Evolutionary conservation across 202 grass and related monocot species (phyloP).

Genomic region (Panicum hallii): DNA sequence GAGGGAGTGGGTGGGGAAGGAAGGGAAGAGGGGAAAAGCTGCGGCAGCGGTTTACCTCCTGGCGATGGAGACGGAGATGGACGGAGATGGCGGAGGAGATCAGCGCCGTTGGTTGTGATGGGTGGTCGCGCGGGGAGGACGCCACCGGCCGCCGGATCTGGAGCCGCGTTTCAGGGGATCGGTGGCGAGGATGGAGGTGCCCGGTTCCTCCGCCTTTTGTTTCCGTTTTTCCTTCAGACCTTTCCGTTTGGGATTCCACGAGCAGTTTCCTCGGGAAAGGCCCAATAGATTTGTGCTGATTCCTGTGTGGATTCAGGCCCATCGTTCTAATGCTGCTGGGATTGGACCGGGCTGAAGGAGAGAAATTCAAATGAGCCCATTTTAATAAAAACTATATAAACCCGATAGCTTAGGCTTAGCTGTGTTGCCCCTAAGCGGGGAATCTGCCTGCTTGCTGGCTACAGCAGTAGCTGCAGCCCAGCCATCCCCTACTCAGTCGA

Average conservation of each 20-base stretch:
- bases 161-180: conserved; percentile 3
- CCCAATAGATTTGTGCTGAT: too few species aligned
- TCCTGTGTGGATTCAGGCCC: not conserved
- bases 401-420: too few species aligned
- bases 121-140: conserved; percentile 9
- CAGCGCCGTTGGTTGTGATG: conserved; percentile 58
- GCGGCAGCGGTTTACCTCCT: conserved; percentile 31
- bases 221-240: too few species aligned
- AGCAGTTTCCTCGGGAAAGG: not conserved
- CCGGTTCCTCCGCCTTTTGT: not conserved
- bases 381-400: too few species aligned
- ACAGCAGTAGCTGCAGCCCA: too few species aligned
- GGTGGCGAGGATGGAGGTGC: not conserved
- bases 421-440: too few species aligned
- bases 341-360: not conserved
- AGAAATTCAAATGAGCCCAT: not conserved
- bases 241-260: not conserved
- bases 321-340: not conserved
- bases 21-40: not conserved
- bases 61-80: not conserved
- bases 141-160: conserved; percentile 62
- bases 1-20: not conserved
- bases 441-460: too few species aligned
- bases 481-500: too few species aligned
- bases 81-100: conserved; percentile 63